Evolutionary conservation across 768 basidiomycete genomes (phyloP), one percentile per base, ranked within the genome.

Genomic region (Kwoniella sp.): DNA sequence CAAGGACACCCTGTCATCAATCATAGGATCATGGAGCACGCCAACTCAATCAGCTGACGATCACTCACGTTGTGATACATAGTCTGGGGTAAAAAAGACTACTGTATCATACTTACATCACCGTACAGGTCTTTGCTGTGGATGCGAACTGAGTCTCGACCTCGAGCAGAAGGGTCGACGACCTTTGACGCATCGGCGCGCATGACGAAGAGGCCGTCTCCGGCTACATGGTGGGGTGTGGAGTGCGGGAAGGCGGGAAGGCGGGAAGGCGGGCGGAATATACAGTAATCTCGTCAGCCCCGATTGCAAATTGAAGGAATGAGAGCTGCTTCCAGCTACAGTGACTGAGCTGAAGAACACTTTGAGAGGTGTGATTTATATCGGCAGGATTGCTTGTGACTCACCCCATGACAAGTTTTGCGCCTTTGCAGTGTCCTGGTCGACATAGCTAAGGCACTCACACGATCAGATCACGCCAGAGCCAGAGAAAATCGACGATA

Each of bases 41-140:
- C n/a, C n/a, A n/a, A n/a, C n/a, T n/a, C n/a, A 19, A 15, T 40
- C 27, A 52, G 51, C 52, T 9, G 6, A 24, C 25, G 1, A 17
- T 21, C 19, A 54, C 10, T 36, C 29, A 10, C 5, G 24, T n/a
- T 29, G n/a, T 21, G 47, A 26, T n/a, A 3, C 46, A 21, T 7
- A 19, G 4, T 19, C 19, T 10, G 22, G n/a, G n/a, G n/a, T n/a
- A n/a, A n/a, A n/a, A n/a, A n/a, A n/a, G n/a, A n/a, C n/a, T n/a
- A n/a, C n/a, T n/a, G n/a, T n/a, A n/a, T n/a, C n/a, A n/a, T n/a
- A 53, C 63, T 52, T 30, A 65, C 63, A 59, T 65, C 63, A 21
- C 50, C 49, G 21, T 52, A 65, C 3, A 37, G 57, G 1, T 65
- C 63, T 48, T 53, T 58, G 33, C 63, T 65, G 33, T 58, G 58